Base-by-base conservation (phyloP, 1,139 yeast genomes). In the Candida sanyaensis region DNA sequence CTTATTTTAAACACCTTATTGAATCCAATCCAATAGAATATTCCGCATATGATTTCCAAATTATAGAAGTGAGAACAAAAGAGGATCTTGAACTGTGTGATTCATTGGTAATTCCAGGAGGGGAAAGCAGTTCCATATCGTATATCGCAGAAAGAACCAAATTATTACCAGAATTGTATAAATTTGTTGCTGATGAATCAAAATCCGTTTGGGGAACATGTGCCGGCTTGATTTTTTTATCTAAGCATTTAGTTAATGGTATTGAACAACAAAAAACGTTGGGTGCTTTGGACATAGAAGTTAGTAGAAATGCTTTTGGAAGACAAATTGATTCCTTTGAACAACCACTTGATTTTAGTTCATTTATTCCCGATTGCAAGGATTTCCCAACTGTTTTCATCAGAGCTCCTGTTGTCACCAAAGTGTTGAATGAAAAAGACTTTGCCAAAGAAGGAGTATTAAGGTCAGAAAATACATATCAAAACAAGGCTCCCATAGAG, bases 131-230 rank as follows among this genome's bases (percentile, higher is more conserved):
- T 0, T 67, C 91, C 8, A 88, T 88, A 53, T 84, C 92, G 1
- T 69, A 86, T 37, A 81, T 88, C 38, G 88, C 95, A 1, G 85
- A 86, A 60, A 68, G 91, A 49, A 78, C 85, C 0, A 78, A 78
- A 1, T 62, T 88, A 57, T 66, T 85, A 13, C 74, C 75, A 31
- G 86, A 87, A 4, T 67, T 88, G 47, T 67, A 75, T 44, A 64
- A 69, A 7, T 83, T 77, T 60, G 81, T 84, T 30, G 76, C 75
- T 44, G 67, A 73, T 17, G 68, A 67, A 23, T 41, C 55, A 2
- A 80, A 78, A 55, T 83, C 89, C 1, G 77, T 83, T 28, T 88
- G 96, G 96, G 96, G 96, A 0, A 88, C 96, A 1, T 88, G 96
- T 66, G 96, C 96, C 4, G 96, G 96, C 2, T 70, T 88, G 55